These are phyloP conservation scores for Aspergillus conjunctus DNA, from an alignment of 495 filamentous ascomycete genomes.

Conservation along the genomic window DNA sequence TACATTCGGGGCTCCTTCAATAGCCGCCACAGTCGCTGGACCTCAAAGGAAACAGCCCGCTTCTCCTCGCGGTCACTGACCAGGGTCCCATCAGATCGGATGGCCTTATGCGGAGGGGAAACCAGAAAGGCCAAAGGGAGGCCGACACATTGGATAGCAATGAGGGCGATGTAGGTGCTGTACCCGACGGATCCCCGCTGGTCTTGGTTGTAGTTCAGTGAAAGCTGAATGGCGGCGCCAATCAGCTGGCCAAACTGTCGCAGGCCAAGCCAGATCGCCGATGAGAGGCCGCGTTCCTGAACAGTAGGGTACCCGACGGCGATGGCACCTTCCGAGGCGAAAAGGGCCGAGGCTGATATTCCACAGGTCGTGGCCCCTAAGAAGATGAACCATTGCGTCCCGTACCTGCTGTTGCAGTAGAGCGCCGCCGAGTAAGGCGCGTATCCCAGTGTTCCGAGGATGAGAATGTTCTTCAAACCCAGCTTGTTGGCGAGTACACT, in stretches of 20 bases:
- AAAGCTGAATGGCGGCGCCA: not conserved
- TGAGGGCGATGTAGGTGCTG: not conserved
- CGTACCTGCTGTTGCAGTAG: not conserved
- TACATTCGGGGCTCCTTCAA: not conserved
- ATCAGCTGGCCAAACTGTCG: not conserved
- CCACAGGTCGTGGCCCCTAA: not conserved
- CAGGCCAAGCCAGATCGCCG: not conserved
- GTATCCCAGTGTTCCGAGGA: conserved; percentile 1
- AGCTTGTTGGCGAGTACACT: not conserved
- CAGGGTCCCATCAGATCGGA: not conserved
- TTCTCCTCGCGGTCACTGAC: not conserved
- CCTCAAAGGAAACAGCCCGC: not conserved
- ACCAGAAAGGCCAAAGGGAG: not conserved
- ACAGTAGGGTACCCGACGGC: not conserved
- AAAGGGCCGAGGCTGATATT: not conserved
- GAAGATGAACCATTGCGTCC: not conserved
- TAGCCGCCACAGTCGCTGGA: not conserved
- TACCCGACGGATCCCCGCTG: not conserved
- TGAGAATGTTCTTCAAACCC: not conserved
- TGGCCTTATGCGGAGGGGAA: not conserved
- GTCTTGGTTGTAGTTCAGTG: not conserved
- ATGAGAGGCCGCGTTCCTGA: not conserved
- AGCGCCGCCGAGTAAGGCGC: not conserved
- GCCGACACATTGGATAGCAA: not conserved
- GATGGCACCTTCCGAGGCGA: not conserved